phyloP scores from a whole-genome alignment of 1,139 yeast genomes.

The Suhomyces chickasaworum region DNA sequence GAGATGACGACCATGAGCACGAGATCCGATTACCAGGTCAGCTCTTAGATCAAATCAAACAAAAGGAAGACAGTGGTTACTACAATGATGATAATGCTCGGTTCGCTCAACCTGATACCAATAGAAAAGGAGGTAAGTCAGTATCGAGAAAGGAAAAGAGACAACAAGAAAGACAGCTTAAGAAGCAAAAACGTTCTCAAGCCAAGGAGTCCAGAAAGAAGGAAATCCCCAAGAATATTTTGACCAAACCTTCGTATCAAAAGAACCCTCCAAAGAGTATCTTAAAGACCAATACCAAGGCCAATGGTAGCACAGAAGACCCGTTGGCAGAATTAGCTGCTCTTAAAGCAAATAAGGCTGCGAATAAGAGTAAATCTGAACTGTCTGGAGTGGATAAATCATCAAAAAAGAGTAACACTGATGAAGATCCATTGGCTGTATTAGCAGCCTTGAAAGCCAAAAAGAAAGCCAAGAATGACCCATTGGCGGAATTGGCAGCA shows the following conservation, averaged over 20 bases:
- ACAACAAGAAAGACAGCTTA: conserved; percentile 53
- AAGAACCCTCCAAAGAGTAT: conserved; percentile 4
- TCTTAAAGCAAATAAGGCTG: conserved; percentile 19
- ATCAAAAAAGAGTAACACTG: conserved; percentile 1
- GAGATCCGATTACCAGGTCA: conserved; percentile 68
- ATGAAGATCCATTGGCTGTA: conserved; percentile 9
- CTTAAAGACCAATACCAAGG: conserved; percentile 1
- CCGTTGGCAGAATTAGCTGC: conserved; percentile 21
- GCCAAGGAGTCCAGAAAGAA: conserved; percentile 2
- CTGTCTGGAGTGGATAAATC: neutral
- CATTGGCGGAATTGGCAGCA: conserved; percentile 19
- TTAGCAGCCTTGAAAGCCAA: conserved; percentile 23
- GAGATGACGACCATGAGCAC: conserved; percentile 39
- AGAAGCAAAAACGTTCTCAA: conserved; percentile 44
- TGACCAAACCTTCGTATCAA: neutral
- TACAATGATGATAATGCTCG: conserved; percentile 42
- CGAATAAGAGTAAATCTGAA: conserved; percentile 8
- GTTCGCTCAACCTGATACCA: conserved; percentile 29
- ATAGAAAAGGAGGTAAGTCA: conserved; percentile 30
- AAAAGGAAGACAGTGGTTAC: conserved; percentile 44
- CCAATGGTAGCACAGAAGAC: conserved; percentile 8
- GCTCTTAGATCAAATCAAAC: conserved; percentile 63
- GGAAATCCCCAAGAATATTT: neutral
- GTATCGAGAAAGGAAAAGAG: conserved; percentile 58
- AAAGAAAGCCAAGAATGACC: neutral